Evolutionary conservation across 1,284 basidiomycete genomes (phyloP).

Genomic region (Irpex sp.): DNA sequence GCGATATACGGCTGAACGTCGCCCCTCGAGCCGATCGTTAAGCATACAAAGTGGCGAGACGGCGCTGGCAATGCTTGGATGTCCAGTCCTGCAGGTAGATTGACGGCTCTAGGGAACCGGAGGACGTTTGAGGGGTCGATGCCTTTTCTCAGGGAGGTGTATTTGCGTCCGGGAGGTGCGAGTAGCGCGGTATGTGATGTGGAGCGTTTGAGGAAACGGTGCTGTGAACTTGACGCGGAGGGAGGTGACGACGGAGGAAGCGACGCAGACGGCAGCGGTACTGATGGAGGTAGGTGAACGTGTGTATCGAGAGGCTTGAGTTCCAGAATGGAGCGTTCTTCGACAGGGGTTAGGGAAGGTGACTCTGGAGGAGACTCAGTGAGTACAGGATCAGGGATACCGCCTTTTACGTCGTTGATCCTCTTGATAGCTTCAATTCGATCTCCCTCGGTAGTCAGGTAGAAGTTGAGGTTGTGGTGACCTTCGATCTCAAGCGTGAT

Average conservation of each 20-base stretch:
- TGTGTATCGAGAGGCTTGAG: not conserved
- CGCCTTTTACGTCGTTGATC: constrained; percentile 21
- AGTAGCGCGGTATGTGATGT: constrained; percentile 28
- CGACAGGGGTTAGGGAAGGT: not conserved
- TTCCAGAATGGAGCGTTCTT: not conserved
- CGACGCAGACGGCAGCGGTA: not conserved
- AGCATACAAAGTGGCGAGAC: constrained; percentile 36
- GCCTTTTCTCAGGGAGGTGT: constrained; percentile 6
- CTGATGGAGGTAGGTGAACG: too few relatives aligned
- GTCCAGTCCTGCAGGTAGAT: constrained; percentile 34
- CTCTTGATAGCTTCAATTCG: constrained; percentile 42
- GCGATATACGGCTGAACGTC: constrained; percentile 53
- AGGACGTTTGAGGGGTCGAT: constrained; percentile 12
- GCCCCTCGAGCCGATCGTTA: constrained; percentile 47
- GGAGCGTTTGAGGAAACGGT: not conserved
- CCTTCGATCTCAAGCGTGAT: constrained; percentile 46
- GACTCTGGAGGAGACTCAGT: not conserved
- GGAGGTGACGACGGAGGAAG: not conserved
- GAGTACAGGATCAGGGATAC: not conserved
- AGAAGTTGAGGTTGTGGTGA: constrained; percentile 43
- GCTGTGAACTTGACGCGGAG: not conserved
- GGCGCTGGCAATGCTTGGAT: constrained; percentile 18
- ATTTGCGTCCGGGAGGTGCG: constrained; percentile 33
- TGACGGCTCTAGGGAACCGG: constrained; percentile 44
- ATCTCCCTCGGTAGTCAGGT: constrained; percentile 38